Percentiles rank a stretch among this genome's conserved stretches.
These are phyloP conservation scores for Marasmius oreades DNA, from an alignment of 1,284 basidiomycete species.

Conservation along the genomic window DNA sequence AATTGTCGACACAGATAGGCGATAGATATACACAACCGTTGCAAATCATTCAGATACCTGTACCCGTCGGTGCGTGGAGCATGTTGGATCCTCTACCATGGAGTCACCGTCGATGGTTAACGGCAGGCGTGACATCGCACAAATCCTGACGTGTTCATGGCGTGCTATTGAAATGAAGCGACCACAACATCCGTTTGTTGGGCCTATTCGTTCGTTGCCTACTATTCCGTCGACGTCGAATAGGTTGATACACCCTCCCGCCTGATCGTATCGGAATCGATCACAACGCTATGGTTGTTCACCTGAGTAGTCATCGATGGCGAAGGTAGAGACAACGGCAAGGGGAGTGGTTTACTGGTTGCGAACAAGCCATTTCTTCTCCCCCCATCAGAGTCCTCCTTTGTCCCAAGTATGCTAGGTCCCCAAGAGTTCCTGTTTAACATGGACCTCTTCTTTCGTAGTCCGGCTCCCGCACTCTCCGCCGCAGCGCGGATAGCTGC, in stretches of 20 bases:
- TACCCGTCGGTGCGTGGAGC: too few relatives aligned
- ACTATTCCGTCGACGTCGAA: not conserved
- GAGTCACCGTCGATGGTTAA: too few relatives aligned
- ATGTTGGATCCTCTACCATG: too few relatives aligned
- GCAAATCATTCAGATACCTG: too few relatives aligned
- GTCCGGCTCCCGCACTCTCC: constrained; percentile 7
- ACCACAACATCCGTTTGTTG: not conserved
- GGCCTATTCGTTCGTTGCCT: not conserved
- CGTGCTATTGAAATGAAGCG: not conserved
- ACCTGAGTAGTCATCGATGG: constrained; percentile 6
- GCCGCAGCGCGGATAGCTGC: constrained; percentile 12
- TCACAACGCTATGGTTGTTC: not conserved
- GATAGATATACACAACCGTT: too few relatives aligned
- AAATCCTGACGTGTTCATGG: not conserved
- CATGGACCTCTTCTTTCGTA: constrained; percentile 15
- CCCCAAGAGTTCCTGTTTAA: constrained; percentile 13
- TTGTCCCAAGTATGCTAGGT: constrained; percentile 3
- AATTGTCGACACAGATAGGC: too few relatives aligned
- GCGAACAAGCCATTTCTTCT: not conserved
- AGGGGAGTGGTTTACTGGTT: not conserved
- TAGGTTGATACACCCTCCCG: too few relatives aligned
- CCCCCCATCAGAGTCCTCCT: not conserved
- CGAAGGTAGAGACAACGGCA: not conserved
- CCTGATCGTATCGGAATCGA: not conserved
- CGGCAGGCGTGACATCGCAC: not conserved